Percentiles rank a stretch among this genome's conserved stretches.
phyloP scores from a whole-genome alignment of 129 eudicot species.

The Artemisia tridentata region DNA sequence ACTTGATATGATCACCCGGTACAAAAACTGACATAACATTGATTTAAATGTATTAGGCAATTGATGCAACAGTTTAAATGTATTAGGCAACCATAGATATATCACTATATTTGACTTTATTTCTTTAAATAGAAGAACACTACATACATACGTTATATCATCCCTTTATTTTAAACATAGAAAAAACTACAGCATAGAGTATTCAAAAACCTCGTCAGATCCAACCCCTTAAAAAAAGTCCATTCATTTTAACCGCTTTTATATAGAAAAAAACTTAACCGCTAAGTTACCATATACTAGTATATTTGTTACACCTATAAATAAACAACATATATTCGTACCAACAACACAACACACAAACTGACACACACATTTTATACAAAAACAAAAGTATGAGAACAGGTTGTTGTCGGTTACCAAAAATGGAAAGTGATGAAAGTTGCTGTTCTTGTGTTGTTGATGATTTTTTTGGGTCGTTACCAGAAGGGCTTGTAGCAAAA shows the following conservation, averaged over 20 bases:
- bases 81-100: no score
- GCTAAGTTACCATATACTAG: conserved; percentile 35
- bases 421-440: conserved; percentile 4
- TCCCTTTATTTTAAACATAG: no score
- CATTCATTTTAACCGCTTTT: conserved; percentile 17
- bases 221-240: conserved; percentile 24
- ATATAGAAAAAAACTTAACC: conserved; percentile 29
- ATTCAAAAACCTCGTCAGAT: conserved; percentile 11
- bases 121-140: no score
- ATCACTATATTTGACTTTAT: no score
- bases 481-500: conserved; percentile 59
- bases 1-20: no score
- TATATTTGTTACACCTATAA: background rate
- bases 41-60: no score
- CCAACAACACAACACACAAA: background rate
- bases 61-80: no score
- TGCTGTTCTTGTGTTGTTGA: background rate
- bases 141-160: no score
- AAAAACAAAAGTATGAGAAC: background rate
- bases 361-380: background rate
- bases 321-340: background rate
- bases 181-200: background rate
- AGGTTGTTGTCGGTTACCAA: background rate
- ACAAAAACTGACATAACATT: no score
- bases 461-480: conserved; percentile 38